Percentiles rank a stretch among this genome's conserved stretches.
Evolutionary conservation across 345 rosid genomes (phyloP).

Genomic region (Salix purpurea): DNA sequence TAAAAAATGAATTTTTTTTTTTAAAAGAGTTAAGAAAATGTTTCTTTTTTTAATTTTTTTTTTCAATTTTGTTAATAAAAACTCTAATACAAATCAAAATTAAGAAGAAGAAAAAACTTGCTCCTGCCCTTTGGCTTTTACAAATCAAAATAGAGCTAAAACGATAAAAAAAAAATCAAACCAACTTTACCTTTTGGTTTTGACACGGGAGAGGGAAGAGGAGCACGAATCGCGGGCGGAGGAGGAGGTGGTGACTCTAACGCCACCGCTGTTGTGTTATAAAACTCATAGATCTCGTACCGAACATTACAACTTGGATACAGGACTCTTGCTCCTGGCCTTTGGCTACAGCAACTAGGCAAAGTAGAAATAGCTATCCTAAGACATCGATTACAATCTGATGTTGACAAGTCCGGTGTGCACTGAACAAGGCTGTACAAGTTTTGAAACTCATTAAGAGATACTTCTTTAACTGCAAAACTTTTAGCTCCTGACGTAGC

Average conservation of each 20-base stretch:
- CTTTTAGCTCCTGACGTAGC: conserved; percentile 2
- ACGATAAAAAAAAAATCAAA: too few species aligned
- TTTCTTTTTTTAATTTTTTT: too few species aligned
- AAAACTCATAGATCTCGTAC: conserved; percentile 29
- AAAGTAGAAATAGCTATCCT: conserved; percentile 1
- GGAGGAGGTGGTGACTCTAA: not conserved
- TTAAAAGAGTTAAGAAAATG: too few species aligned
- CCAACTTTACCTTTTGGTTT: conserved; percentile 12
- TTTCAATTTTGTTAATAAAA: too few species aligned
- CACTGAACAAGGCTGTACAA: conserved; percentile 35
- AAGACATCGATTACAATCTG: conserved; percentile 11
- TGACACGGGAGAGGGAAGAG: conserved; percentile 16
- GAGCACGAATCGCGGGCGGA: not conserved
- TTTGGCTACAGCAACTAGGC: conserved; percentile 17
- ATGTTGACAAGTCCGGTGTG: conserved; percentile 29
- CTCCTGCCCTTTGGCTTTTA: too few species aligned
- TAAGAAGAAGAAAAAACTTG: too few species aligned
- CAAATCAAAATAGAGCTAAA: too few species aligned
- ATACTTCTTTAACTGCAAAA: conserved; percentile 12
- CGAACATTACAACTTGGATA: conserved; percentile 33
- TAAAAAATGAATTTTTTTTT: too few species aligned
- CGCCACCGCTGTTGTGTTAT: not conserved
- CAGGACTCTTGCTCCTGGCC: conserved; percentile 27
- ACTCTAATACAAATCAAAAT: too few species aligned
- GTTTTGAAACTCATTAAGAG: not conserved